phyloP scores from a whole-genome alignment of 768 basidiomycete genomes.

The Atractiella rhizophila region DNA sequence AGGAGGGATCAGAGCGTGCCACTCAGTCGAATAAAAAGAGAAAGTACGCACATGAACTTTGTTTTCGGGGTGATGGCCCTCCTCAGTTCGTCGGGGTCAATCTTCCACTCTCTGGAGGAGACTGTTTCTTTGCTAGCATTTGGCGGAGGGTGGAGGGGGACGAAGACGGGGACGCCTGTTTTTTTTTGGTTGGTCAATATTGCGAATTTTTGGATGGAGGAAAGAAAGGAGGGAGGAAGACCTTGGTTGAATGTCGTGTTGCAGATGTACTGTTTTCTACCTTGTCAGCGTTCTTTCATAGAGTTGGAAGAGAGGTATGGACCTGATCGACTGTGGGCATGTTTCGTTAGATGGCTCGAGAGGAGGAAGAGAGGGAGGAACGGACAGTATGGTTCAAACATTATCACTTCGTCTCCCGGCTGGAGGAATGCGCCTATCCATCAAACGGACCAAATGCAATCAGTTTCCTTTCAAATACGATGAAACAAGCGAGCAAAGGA shows the following conservation, averaged over 20 bases:
- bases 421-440: slow-evolving; percentile 80
- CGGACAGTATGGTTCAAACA: slow-evolving; percentile 45
- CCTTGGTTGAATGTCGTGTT: slow-evolving; percentile 14
- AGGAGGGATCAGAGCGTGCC: slow-evolving; percentile 38
- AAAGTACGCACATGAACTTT: slow-evolving; percentile 50
- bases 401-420: slow-evolving; percentile 82
- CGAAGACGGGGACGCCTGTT: slow-evolving; percentile 79
- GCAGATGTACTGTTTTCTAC: slow-evolving; percentile 15
- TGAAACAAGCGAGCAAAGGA: too few relatives aligned
- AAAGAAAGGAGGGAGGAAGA: background rate
- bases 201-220: background rate
- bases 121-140: slow-evolving; percentile 25
- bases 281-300: background rate
- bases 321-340: too few relatives aligned
- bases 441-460: too few relatives aligned
- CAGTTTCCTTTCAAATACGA: too few relatives aligned
- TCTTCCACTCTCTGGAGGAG: slow-evolving; percentile 55
- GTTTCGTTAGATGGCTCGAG: background rate
- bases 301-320: too few relatives aligned
- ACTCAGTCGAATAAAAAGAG: background rate
- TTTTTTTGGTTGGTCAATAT: background rate
- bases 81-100: slow-evolving; percentile 72
- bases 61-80: slow-evolving; percentile 62
- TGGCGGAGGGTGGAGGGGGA: slow-evolving; percentile 73
- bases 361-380: background rate